Evolutionary conservation across 148 eudicot species (phyloP).

Genomic region (Vaccinium darrowii): DNA sequence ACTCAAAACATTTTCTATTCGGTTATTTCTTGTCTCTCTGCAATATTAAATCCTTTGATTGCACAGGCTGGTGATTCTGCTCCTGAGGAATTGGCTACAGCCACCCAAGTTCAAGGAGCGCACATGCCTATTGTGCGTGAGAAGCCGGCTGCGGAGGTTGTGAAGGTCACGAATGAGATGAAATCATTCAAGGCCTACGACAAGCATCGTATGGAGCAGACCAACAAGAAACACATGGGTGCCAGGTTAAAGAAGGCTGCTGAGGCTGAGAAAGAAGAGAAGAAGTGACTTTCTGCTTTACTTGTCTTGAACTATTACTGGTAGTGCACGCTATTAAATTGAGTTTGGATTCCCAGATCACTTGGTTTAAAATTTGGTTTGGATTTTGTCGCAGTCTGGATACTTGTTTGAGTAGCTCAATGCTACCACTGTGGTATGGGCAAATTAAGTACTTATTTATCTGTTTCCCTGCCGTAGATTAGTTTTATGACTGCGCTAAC

Average conservation of each 20-base stretch:
- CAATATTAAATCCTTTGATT: not conserved
- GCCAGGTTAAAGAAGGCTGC: slow-evolving; percentile 54
- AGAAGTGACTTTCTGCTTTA: slow-evolving; percentile 26
- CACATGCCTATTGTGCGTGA: slow-evolving; percentile 39
- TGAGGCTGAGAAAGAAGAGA: slow-evolving; percentile 64
- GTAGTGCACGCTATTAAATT: too few relatives aligned
- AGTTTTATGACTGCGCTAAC: too few relatives aligned
- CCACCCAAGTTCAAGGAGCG: slow-evolving; percentile 56
- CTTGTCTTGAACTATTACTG: not conserved
- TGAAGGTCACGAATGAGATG: slow-evolving; percentile 51
- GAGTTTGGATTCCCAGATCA: too few relatives aligned
- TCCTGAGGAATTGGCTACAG: slow-evolving; percentile 52
- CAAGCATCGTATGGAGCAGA: slow-evolving; percentile 53
- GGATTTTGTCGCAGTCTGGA: too few relatives aligned
- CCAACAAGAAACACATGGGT: slow-evolving; percentile 46
- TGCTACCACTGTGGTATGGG: too few relatives aligned
- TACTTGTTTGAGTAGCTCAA: too few relatives aligned
- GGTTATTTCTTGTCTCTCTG: not conserved
- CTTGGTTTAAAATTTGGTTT: too few relatives aligned
- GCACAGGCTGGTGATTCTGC: slow-evolving; percentile 62
- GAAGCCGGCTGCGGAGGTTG: slow-evolving; percentile 41
- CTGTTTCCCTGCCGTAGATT: too few relatives aligned
- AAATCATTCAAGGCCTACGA: slow-evolving; percentile 47
- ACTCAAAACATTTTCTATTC: not conserved
- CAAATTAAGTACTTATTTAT: too few relatives aligned